Conservation (phyloP, 176 grass and related monocot genomes). For the Sorghum bicolor region DNA sequence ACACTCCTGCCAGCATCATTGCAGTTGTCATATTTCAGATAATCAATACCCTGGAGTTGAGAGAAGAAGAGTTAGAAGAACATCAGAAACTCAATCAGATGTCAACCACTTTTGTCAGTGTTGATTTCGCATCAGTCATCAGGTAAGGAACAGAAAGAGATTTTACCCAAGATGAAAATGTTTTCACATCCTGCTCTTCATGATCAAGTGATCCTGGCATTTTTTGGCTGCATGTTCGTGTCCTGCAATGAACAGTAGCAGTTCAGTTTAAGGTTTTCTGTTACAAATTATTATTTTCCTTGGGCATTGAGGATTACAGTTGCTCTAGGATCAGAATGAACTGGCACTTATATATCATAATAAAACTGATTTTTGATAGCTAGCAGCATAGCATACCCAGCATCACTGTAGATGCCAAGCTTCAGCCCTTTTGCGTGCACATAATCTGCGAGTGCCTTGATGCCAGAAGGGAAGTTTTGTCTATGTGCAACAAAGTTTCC, state of each 20-base stretch:
- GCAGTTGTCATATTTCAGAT: constrained; percentile 98
- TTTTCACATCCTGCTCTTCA: constrained; percentile 90
- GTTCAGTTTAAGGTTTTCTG: constrained; percentile 19
- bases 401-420: constrained; percentile 88
- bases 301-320: background rate
- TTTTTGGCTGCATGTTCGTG: constrained; percentile 59
- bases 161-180: constrained; percentile 83
- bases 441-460: constrained; percentile 84
- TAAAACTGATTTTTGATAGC: constrained; percentile 27
- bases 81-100: constrained; percentile 10
- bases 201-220: constrained; percentile 90
- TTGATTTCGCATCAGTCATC: background rate
- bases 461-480: constrained; percentile 75
- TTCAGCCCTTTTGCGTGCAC: constrained; percentile 83
- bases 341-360: background rate
- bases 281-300: background rate
- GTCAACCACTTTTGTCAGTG: background rate
- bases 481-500: constrained; percentile 43
- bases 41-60: constrained; percentile 65
- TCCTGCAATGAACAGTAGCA: constrained; percentile 29
- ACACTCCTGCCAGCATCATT: constrained; percentile 50
- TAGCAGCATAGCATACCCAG: constrained; percentile 53
- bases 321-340: background rate
- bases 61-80: constrained; percentile 15
- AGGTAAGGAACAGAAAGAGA: background rate